Evolutionary conservation across 306 rosid species (phyloP).

Genomic region (Luffa acutangula): DNA sequence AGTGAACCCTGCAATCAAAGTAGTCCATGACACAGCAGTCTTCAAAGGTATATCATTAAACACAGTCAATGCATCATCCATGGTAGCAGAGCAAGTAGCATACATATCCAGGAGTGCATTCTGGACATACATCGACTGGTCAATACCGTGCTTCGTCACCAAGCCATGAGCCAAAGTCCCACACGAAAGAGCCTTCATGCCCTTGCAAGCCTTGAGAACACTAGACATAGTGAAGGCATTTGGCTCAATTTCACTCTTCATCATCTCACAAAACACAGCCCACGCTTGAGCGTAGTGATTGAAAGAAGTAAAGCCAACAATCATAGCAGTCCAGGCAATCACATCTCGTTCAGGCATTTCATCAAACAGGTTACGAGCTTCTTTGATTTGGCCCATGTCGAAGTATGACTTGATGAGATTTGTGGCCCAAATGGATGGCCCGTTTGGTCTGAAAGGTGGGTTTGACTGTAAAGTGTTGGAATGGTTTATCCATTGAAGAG

Average conservation of each 20-base stretch:
- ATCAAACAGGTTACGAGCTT: slow-evolving; percentile 55
- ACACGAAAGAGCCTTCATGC: slow-evolving; percentile 35
- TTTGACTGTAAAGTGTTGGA: slow-evolving; percentile 4
- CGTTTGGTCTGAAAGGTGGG: slow-evolving; percentile 27
- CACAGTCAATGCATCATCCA: slow-evolving; percentile 39
- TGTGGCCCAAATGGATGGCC: slow-evolving; percentile 29
- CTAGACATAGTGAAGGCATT: slow-evolving; percentile 59
- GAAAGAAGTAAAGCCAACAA: slow-evolving; percentile 50
- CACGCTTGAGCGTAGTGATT: slow-evolving; percentile 32
- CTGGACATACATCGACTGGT: slow-evolving; percentile 41
- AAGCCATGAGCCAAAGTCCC: slow-evolving; percentile 47
- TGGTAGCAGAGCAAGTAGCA: slow-evolving; percentile 45
- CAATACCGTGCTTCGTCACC: slow-evolving; percentile 39
- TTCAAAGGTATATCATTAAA: slow-evolving; percentile 35
- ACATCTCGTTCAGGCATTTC: slow-evolving; percentile 58
- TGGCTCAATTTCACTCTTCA: slow-evolving; percentile 25
- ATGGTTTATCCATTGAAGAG: slow-evolving; percentile 16
- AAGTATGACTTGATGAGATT: slow-evolving; percentile 38
- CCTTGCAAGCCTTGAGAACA: slow-evolving; percentile 58
- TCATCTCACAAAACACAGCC: slow-evolving; percentile 44
- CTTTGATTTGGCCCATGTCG: slow-evolving; percentile 22
- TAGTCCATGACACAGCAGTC: slow-evolving; percentile 59
- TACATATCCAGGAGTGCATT: slow-evolving; percentile 66
- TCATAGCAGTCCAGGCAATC: slow-evolving; percentile 63
- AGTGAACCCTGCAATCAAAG: slow-evolving; percentile 68